Evolutionary conservation across 1,284 basidiomycete genomes (phyloP), one percentile per base, ranked within the genome.

Genomic region (Rhizopogon hawkerae): DNA sequence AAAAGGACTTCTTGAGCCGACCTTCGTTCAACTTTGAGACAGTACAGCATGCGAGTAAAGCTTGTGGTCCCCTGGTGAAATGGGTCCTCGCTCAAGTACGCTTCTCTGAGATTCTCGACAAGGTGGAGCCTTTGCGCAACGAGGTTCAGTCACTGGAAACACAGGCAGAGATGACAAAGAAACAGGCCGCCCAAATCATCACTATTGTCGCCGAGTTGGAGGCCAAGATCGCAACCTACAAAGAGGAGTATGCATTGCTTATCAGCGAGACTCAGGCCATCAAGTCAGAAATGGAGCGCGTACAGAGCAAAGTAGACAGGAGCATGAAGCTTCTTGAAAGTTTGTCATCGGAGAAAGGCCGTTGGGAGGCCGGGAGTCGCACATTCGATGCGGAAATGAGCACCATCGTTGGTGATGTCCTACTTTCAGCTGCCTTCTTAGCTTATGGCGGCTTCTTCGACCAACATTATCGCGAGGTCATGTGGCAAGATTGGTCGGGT

Each of bases 391-490:
- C 85, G 1, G 95, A 98, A 68, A 98, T 98, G 93, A 90, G 92
- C 64, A 99, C 97, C 35, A 95, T 99, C 57, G 90, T 95, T 26
- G 96, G 96, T 38, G 96, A 99, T 65, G 93, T 97, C 31, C 73
- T 99, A 34, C 78, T 98, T 33, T 98, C 95, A 24, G 89, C 96
- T 0, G 96, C 92, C 0, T 98, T 98, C 81, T 71, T 98, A 52
- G 94, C 95, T 1, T 98, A 98, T 61, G 88, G 89, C 16, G 96
- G 96, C 51, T 98, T 94, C 81, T 99, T 99, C 65, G 96, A 99
- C 64, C 96, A 99, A 65, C 87, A 92, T 61, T 96, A 98, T 69
- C 92, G 96, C 55, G 94, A 98, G 66, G 77, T 85, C 49, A 95
- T 98, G 90, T 96, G 94, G 87, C 85, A 89, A 58, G 89, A 92